A percentile compares a stretch with the other conserved stretches of the same genome.
Evolutionary conservation across 1,139 yeast genomes (phyloP).

Genomic region (Petasospora fabianii): DNA sequence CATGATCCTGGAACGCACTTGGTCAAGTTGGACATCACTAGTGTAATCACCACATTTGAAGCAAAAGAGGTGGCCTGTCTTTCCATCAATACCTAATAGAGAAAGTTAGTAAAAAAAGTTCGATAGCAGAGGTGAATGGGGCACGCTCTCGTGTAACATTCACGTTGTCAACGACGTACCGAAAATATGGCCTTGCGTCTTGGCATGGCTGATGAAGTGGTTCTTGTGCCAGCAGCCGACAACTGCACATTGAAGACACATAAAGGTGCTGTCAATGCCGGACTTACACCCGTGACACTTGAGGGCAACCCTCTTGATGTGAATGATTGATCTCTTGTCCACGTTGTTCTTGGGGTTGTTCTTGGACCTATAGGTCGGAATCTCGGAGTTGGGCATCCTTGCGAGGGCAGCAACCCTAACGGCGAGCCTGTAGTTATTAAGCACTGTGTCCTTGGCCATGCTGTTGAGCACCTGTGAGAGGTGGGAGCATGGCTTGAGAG

Average conservation of each 20-base stretch:
- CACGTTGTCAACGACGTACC: slow-evolving; percentile 38
- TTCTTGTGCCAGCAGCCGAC: slow-evolving; percentile 63
- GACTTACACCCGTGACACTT: slow-evolving; percentile 47
- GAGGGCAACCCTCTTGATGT: slow-evolving; percentile 41
- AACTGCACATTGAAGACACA: slow-evolving; percentile 82
- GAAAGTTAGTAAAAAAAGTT: slow-evolving; percentile 7
- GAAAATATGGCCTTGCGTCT: slow-evolving; percentile 62
- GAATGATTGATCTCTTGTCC: slow-evolving; percentile 34
- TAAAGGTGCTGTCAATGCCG: slow-evolving; percentile 36
- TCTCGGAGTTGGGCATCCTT: slow-evolving; percentile 27
- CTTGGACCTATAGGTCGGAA: slow-evolving; percentile 10
- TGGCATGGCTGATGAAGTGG: slow-evolving; percentile 64
- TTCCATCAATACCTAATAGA: slow-evolving; percentile 42
- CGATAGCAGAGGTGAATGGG: neutral
- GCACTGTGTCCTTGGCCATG: slow-evolving; percentile 51
- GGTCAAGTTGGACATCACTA: slow-evolving; percentile 55
- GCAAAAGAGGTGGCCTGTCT: slow-evolving; percentile 63
- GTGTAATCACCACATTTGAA: slow-evolving; percentile 73
- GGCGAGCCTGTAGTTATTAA: slow-evolving; percentile 57
- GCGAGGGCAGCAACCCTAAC: slow-evolving; percentile 43
- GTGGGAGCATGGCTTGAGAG: slow-evolving; percentile 51
- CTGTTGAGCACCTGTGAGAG: slow-evolving; percentile 50
- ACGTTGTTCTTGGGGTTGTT: slow-evolving; percentile 34
- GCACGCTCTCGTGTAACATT: neutral
- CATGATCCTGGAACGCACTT: slow-evolving; percentile 26